Evolutionary conservation across 805 yeast species (phyloP), one percentile per base, ranked within the genome.

Genomic region (Teunomyces aglyptinius): DNA sequence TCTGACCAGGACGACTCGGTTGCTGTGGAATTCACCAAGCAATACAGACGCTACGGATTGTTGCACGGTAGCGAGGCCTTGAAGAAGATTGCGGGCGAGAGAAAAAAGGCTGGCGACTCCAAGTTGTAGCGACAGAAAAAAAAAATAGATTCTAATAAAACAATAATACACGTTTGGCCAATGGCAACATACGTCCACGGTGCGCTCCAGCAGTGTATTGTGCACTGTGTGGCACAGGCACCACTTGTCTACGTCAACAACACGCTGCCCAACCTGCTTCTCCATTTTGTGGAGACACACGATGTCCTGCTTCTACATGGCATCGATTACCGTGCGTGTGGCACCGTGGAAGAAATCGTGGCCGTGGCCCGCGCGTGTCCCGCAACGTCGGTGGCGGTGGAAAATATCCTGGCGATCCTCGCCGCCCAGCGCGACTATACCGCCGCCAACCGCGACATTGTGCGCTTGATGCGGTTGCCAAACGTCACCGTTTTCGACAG

Each of bases 41-140:
- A 80, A 50, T 85, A 79, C 65, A 82, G 92, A 72, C 76, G 77
- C 52, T 82, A 62, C 54, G 94, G 95, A 34, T 79, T 86, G 38
- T 67, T 77, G 52, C 74, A 75, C 44, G 66, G 79, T 8, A 68
- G 73, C 49, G 79, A 69, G 5, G 63, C 55, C 24, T 57, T 82
- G 42, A 50, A 59, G 26, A 64, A 64, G 24, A 59, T 78, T 36
- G 75, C 70, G 20, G 60, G 60, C 19, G 54, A 61, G 31, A 72
- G 82, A 59, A 67, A 76, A 51, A 40, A 28, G 31, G 22, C 19
- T 4, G 49, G 51, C n/a, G 43, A 47, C 27, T 33, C 49, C 6
- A 41, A 33, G 32, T 38, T 44, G 33, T 49, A 43, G 38, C 11
- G 20, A n/a, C 6, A 36, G 3, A 6, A 19, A 12, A 26, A 18